Evolutionary conservation across 78 protist genomes (phyloP).

Genomic region (Dictyostelium intermedium): DNA sequence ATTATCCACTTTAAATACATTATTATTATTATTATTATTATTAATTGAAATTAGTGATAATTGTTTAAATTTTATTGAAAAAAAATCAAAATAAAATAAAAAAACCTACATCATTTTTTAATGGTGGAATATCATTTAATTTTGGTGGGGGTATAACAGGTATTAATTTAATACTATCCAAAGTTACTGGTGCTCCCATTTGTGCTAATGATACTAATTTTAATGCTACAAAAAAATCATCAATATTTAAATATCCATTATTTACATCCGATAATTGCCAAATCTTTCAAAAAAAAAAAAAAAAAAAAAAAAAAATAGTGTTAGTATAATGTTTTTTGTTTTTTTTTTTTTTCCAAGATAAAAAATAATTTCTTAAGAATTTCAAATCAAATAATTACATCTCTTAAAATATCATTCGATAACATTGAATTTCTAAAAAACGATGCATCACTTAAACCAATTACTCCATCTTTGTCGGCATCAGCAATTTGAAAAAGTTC

Average conservation of each 20-base stretch:
- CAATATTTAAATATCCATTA: constrained; percentile 44
- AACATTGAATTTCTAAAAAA: constrained; percentile 56
- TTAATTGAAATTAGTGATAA: not conserved
- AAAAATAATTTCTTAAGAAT: too few species aligned
- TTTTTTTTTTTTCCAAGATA: not conserved
- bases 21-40: not conserved
- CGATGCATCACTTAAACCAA: constrained; percentile 59
- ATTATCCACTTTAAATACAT: constrained; percentile 13
- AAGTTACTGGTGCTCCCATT: constrained; percentile 57
- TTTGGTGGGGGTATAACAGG: constrained; percentile 74
- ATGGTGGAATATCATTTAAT: constrained; percentile 40
- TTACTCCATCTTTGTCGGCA: constrained; percentile 48
- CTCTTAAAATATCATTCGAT: constrained; percentile 21
- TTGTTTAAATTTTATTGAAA: too few species aligned
- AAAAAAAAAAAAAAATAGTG: not conserved
- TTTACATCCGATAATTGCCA: constrained; percentile 63
- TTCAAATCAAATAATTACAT: constrained; percentile 2
- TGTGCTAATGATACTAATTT: constrained; percentile 72
- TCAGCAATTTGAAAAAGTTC: constrained; percentile 44
- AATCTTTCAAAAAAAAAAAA: not conserved
- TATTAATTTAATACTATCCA: constrained; percentile 48
- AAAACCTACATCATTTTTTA: constrained; percentile 34
- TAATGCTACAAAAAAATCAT: constrained; percentile 67
- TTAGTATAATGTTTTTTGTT: not conserved
- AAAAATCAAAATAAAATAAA: not conserved